phyloP scores from a whole-genome alignment of 371 early-diverging fungal genomes.

The Mortierella sp. region DNA sequence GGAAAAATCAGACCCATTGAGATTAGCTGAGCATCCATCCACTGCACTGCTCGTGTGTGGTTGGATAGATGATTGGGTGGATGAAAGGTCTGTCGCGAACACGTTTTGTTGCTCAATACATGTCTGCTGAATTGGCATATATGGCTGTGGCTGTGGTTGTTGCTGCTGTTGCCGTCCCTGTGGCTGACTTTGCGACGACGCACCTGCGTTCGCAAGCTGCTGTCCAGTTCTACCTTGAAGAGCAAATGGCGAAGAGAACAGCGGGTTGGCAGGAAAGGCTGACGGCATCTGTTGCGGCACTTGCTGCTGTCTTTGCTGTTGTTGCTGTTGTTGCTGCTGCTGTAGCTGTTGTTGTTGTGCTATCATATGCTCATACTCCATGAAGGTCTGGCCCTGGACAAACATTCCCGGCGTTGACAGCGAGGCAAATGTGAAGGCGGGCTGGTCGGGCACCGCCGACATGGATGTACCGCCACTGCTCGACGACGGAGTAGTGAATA shows the following conservation, averaged over 20 bases:
- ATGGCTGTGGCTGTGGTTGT: slow-evolving; percentile 21
- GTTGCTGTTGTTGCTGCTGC: neutral
- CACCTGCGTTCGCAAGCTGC: slow-evolving; percentile 1
- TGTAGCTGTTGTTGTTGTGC: neutral
- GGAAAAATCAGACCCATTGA: neutral
- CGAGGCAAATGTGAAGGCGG: slow-evolving; percentile 21
- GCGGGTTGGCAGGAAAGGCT: slow-evolving; percentile 26
- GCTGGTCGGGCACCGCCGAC: neutral
- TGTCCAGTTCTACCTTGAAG: slow-evolving; percentile 21
- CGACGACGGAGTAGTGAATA: slow-evolving; percentile 7
- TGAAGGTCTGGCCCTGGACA: slow-evolving; percentile 22
- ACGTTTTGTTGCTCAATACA: neutral
- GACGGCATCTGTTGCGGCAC: slow-evolving; percentile 8
- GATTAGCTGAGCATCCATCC: no score
- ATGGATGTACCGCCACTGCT: neutral
- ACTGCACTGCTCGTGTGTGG: neutral
- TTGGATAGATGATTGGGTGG: neutral
- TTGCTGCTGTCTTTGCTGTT: slow-evolving; percentile 9
- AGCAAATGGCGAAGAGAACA: slow-evolving; percentile 43
- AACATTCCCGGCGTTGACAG: slow-evolving; percentile 28
- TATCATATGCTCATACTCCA: slow-evolving; percentile 2
- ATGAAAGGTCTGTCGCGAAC: neutral
- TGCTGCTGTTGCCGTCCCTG: slow-evolving; percentile 12
- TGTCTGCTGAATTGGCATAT: slow-evolving; percentile 8
- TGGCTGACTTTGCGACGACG: neutral